Conservation (phyloP, 495 filamentous ascomycete species). For the Aspergillus diversus region DNA sequence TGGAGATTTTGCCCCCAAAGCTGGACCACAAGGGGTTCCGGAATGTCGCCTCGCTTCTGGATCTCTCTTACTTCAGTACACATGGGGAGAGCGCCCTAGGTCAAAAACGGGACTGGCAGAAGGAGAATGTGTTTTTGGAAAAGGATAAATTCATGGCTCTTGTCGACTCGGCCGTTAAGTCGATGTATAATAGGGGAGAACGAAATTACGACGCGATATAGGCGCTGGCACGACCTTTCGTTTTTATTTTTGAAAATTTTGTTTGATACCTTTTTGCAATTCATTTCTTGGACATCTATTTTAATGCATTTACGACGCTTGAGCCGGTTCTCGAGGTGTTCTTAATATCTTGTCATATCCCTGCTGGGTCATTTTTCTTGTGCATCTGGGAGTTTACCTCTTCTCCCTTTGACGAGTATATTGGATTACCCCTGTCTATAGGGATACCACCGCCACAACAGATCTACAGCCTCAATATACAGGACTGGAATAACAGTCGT, state of each 20-base stretch:
- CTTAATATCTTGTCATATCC: background rate
- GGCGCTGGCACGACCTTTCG: background rate
- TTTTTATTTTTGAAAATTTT: no score
- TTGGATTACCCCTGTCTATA: background rate
- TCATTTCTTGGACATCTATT: no score
- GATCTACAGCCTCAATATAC: no score
- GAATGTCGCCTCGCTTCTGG: background rate
- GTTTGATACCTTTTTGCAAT: no score
- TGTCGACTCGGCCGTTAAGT: background rate
- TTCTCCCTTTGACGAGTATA: background rate
- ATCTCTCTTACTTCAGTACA: background rate
- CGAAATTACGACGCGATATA: background rate
- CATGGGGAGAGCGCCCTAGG: background rate
- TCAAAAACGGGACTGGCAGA: background rate
- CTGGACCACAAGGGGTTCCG: slow-evolving; percentile 1
- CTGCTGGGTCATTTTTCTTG: background rate
- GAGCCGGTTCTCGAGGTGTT: background rate
- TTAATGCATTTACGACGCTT: background rate
- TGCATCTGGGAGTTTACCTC: background rate
- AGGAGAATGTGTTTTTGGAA: background rate
- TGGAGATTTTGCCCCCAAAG: background rate
- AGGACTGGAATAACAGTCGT: no score
- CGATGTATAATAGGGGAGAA: slow-evolving; percentile 1
- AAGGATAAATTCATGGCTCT: background rate
- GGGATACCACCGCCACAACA: background rate